These are phyloP conservation scores for Mallotus nudiflorus DNA, from an alignment of 345 rosid species.

Conservation along the genomic window DNA sequence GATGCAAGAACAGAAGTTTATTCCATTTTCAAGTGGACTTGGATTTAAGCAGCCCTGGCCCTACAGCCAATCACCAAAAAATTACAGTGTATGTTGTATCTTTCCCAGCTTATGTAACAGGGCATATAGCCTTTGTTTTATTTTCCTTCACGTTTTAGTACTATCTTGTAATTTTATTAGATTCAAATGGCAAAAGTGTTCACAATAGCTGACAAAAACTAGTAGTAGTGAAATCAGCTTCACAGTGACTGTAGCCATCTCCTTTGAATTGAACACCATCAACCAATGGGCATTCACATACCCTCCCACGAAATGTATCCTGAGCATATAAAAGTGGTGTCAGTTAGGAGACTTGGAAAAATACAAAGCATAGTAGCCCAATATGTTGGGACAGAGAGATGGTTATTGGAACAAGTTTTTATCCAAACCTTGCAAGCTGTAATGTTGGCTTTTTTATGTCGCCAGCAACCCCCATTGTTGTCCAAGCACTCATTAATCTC, in stretches of 20 bases:
- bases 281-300: constrained; percentile 87
- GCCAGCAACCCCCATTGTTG: too few relatives aligned
- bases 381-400: not conserved
- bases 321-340: not conserved
- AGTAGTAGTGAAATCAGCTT: constrained; percentile 44
- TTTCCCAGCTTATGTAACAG: not conserved
- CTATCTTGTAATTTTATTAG: not conserved
- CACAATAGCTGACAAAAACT: too few relatives aligned
- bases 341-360: not conserved
- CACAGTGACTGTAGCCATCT: constrained; percentile 93
- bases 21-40: not conserved
- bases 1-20: not conserved
- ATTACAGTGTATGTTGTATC: too few relatives aligned
- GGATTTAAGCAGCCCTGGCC: not conserved
- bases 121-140: not conserved
- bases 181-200: not conserved
- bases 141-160: not conserved
- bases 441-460: constrained; percentile 61
- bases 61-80: too few relatives aligned
- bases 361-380: not conserved
- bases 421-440: too few relatives aligned
- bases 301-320: too few relatives aligned
- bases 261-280: constrained; percentile 96
- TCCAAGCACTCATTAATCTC: constrained; percentile 96
- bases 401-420: too few relatives aligned